These are phyloP conservation scores for Teratosphaeriaceae sp. DNA, from an alignment of 2,329 filamentous ascomycete species.

Conservation along the genomic window DNA sequence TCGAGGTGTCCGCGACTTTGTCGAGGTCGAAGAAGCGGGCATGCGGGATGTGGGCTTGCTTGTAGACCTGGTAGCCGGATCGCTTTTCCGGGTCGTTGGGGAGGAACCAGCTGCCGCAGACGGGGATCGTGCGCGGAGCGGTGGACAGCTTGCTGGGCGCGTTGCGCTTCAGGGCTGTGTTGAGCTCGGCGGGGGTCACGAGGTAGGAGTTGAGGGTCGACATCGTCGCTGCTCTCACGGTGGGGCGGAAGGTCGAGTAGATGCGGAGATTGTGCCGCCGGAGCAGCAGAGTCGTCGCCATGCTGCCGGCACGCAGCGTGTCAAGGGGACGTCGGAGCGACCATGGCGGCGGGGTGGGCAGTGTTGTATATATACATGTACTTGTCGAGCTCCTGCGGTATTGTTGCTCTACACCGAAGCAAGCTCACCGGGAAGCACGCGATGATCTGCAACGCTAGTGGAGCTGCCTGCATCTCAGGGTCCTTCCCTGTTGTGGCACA, in stretches of 20 bases:
- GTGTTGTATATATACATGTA: not conserved
- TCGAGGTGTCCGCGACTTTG: slow-evolving; percentile 77
- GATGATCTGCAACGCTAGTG: not conserved
- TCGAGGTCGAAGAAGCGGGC: slow-evolving; percentile 97
- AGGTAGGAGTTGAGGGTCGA: slow-evolving; percentile 68
- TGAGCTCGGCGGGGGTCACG: slow-evolving; percentile 75
- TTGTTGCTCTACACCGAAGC: not conserved
- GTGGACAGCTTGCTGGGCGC: slow-evolving; percentile 72
- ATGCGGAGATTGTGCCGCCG: slow-evolving; percentile 4
- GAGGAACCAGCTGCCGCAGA: slow-evolving; percentile 94
- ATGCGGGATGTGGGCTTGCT: slow-evolving; percentile 74
- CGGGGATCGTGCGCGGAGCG: slow-evolving; percentile 73
- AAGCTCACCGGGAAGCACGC: not conserved
- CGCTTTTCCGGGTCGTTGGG: slow-evolving; percentile 74
- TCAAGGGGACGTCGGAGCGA: not conserved
- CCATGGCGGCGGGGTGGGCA: not conserved
- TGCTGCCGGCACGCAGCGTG: slow-evolving; percentile 1
- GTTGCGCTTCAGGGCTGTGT: slow-evolving; percentile 75
- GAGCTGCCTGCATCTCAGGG: slow-evolving; percentile 1
- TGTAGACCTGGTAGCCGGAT: slow-evolving; percentile 73
- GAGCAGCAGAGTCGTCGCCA: slow-evolving; percentile 14
- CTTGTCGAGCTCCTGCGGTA: not conserved
- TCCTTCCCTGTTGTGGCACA: slow-evolving; percentile 3
- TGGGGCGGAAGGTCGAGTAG: slow-evolving; percentile 12
- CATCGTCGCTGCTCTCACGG: slow-evolving; percentile 22